Evolutionary conservation across 148 eudicot species (phyloP), one percentile per base, ranked within the genome.

Genomic region (Chenopodium quinoa): DNA sequence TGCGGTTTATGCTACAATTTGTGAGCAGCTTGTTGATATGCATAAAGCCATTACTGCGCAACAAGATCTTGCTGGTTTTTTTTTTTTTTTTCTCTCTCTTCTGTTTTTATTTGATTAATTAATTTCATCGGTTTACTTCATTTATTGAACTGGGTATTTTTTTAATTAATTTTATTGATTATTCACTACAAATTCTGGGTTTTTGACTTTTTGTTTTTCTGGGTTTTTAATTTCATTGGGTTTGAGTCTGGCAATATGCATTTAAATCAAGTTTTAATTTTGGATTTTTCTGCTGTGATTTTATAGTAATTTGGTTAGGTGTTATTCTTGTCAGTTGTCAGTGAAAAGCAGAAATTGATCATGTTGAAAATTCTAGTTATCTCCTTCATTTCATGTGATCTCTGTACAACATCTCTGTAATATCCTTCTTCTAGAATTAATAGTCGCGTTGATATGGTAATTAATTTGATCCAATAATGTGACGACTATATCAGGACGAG

Each of bases 11-110:
- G 89, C 92, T 56, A 83, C 93, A 77, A 90, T 94, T 84, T 92
- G 97, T 82, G 94, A 94, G n/a, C 88, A 94, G 44, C 98, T 94
- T 83, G 97, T 94, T 71, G 92, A 91, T 74, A 82, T 91, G 92
- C 98, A 92, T 81, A 92, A 90, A 80, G 83, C 98, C 60, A 82
- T 89, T 77, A 87, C 95, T 73, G 85, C 91, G 11, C 94, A 92
- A 75, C 90, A 91, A 83, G 95, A 94, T 91, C 91, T 91, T 83
- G 87, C 97, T 73, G 97, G 97, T 94, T 23, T 48, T 17, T 23
- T 23, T 94, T 23, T 48, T 17, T 23, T 23, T 75, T 32, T 32
- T 14, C 76, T 79, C 25, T 48, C 72, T 65, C 11, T 80, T 54
- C n/a, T 19, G 0, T 1, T 0, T 23, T 64, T 13, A 4, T 34